Conservation (phyloP, 2,329 filamentous ascomycete species). For the Curvularia sp. region DNA sequence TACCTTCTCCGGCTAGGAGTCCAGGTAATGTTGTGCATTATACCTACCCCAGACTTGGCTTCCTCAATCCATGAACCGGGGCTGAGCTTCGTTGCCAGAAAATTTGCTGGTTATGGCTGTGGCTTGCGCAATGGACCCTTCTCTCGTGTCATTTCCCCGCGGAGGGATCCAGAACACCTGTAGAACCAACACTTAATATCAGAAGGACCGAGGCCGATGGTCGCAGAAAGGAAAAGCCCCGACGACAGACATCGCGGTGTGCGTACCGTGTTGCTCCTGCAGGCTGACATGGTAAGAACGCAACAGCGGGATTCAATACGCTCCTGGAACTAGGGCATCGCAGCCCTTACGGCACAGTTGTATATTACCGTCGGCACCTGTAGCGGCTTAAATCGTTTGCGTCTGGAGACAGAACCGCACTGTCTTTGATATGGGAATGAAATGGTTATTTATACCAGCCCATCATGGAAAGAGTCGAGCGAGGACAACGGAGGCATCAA, state of each 20-base stretch:
- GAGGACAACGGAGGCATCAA: not conserved
- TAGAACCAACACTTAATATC: constrained; percentile 8
- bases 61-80: not conserved
- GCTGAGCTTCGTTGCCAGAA: not conserved
- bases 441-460: not conserved
- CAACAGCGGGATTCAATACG: constrained; percentile 6
- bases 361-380: not conserved
- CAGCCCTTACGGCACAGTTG: not conserved
- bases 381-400: not conserved
- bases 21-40: constrained; percentile 2
- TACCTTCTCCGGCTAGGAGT: not conserved
- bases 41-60: constrained; percentile 9
- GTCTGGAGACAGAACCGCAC: not conserved
- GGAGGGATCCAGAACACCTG: constrained; percentile 3
- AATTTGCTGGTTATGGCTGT: not conserved
- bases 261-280: constrained; percentile 12
- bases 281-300: not conserved
- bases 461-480: not conserved
- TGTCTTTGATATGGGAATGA: not conserved
- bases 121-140: not conserved
- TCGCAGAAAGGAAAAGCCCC: not conserved
- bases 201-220: constrained; percentile 3
- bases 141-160: not conserved
- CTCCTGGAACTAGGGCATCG: constrained; percentile 12
- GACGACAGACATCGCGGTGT: not conserved